Base-by-base conservation (phyloP, 1,284 basidiomycete genomes). In the Gomphus bonarii region DNA sequence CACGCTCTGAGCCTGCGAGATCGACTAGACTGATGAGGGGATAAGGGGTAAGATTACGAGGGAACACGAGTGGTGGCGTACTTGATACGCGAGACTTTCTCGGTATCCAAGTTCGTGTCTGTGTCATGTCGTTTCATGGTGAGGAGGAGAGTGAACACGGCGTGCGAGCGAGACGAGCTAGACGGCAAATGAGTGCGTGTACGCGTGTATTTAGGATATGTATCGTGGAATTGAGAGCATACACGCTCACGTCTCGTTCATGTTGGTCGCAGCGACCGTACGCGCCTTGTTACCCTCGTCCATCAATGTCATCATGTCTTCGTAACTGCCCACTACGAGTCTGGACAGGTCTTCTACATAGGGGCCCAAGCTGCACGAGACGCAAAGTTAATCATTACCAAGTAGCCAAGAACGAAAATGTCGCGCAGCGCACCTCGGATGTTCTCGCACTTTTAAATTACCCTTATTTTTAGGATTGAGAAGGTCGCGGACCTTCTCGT, bases 261-360 rank as follows among this genome's bases (percentile, higher is more conserved):
- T 99, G 72, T 97, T 92, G 22, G 97, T 99, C 20, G 97, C 95
- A 10, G 97, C 97, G 10, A 99, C 95, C 25, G 95, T 98, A 49
- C 95, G 79, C 47, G 91, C 92, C 75, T 99, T 98, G 72, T 98
- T 99, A 46, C 95, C 95, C 70, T 99, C 95, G 73, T 99, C 95
- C 95, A 98, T 98, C 67, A 99, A 83, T 8, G 86, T 92, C 85
- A 97, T 97, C 84, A 99, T 95, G 69, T 97, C 95, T 25, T 87
- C 79, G 69, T 95, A 97, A 68, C 80, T 90, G 67, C 81, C 85
- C 46, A 98, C 97, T 30, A 89, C 87, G 49, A 98, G 82, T 70
- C 93, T 93, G 66, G 91, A 95, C 52, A 99, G 77, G 73, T 97
- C 94, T 70, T 99, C 97, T 56, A 99, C 95, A 68, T 99, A 99